Conservation (phyloP, 139 green algal genomes). For the Picochlorum costavermella region DNA sequence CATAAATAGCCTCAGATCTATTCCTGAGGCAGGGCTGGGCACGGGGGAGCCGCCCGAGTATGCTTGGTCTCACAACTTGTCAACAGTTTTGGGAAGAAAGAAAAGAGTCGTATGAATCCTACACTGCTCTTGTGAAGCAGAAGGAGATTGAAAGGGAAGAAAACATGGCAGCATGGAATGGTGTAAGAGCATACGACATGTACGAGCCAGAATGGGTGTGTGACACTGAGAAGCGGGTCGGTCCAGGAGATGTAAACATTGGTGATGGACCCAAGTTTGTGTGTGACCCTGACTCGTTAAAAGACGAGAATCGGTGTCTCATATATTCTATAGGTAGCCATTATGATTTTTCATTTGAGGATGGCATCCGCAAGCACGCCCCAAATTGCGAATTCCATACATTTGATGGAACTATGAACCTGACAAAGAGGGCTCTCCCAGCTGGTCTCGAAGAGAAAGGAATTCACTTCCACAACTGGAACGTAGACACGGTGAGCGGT, state of each 20-base stretch:
- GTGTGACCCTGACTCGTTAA: neutral
- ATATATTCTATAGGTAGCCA: neutral
- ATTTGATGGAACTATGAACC: neutral
- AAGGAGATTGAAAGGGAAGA: too few species aligned
- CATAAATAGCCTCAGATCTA: constrained; percentile 5
- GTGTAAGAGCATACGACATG: neutral
- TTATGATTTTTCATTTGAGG: neutral
- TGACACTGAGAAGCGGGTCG: neutral
- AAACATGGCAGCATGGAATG: neutral
- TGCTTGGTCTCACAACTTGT: constrained; percentile 5
- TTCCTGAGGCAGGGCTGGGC: neutral
- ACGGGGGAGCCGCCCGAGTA: neutral
- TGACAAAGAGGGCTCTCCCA: neutral
- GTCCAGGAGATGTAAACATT: neutral
- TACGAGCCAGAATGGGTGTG: neutral
- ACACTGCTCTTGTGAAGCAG: too few species aligned
- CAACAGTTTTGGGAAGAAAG: too few species aligned
- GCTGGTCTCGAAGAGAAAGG: neutral
- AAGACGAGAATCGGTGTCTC: neutral
- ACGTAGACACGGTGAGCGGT: neutral
- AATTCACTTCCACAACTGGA: neutral
- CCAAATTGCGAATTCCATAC: neutral
- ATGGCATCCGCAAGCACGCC: neutral
- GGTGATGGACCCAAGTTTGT: constrained; percentile 5
- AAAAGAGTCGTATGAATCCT: too few species aligned